Percentiles rank a stretch among this genome's conserved stretches.
These are phyloP conservation scores for Neonectria neomacrospora DNA, from an alignment of 2,329 filamentous ascomycete genomes.

Conservation along the genomic window DNA sequence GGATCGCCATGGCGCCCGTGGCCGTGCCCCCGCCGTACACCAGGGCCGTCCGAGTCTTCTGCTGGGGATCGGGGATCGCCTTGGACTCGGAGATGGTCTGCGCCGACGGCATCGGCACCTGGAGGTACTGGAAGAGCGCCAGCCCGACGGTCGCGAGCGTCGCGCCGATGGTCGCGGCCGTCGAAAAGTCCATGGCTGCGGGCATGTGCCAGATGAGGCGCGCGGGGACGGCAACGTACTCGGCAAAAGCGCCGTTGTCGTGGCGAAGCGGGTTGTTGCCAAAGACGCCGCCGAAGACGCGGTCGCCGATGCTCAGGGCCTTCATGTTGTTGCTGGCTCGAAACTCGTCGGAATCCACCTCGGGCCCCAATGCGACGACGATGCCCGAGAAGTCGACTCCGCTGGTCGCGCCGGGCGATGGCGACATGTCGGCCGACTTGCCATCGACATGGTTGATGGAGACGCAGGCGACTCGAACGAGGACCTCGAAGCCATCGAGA, in stretches of 20 bases:
- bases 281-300: conserved; percentile 28
- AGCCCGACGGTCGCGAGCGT: conserved; percentile 27
- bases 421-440: conserved; percentile 36
- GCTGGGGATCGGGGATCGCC: neutral
- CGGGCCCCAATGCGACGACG: conserved; percentile 22
- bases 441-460: conserved; percentile 35
- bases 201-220: conserved; percentile 29
- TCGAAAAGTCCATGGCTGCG: conserved; percentile 10
- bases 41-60: conserved; percentile 8
- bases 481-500: conserved; percentile 18
- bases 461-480: conserved; percentile 27
- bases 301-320: conserved; percentile 21
- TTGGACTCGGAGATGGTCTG: neutral
- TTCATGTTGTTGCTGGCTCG: conserved; percentile 26
- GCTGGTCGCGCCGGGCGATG: conserved; percentile 30
- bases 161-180: conserved; percentile 22
- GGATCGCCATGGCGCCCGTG: conserved; percentile 21
- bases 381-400: conserved; percentile 35
- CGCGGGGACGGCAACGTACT: conserved; percentile 25
- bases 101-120: conserved; percentile 19
- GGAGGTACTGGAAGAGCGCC: conserved; percentile 25
- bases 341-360: conserved; percentile 24
- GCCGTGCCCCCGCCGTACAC: conserved; percentile 25
- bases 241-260: conserved; percentile 31
- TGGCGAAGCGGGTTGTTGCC: conserved; percentile 29